These are phyloP conservation scores for Coccomyxa subellipsoidea DNA, from an alignment of 163 green algal genomes.

Conservation along the genomic window DNA sequence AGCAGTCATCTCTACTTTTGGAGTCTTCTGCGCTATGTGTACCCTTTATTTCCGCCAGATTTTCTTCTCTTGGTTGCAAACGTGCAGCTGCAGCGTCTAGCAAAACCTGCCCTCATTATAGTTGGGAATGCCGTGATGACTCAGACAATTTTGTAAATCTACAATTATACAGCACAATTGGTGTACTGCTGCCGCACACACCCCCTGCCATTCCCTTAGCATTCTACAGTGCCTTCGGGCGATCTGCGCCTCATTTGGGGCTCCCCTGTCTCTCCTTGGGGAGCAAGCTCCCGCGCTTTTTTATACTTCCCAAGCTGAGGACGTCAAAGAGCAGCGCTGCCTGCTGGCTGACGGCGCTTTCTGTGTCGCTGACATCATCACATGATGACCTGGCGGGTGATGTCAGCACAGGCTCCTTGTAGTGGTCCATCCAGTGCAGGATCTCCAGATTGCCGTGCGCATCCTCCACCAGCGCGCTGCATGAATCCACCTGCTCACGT, in stretches of 20 bases:
- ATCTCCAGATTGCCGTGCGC: not conserved
- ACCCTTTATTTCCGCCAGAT: too few relatives aligned
- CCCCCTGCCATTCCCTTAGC: not conserved
- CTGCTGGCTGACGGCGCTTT: not conserved
- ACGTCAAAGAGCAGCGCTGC: not conserved
- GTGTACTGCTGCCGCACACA: too few relatives aligned
- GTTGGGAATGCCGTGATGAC: too few relatives aligned
- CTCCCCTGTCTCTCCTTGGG: not conserved
- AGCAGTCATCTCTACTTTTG: too few relatives aligned
- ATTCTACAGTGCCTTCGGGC: not conserved
- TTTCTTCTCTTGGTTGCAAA: too few relatives aligned
- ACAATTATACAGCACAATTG: too few relatives aligned
- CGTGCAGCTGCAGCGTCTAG: too few relatives aligned
- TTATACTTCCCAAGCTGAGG: not conserved
- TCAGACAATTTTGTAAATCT: too few relatives aligned
- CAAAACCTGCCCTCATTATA: too few relatives aligned
- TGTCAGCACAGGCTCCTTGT: not conserved
- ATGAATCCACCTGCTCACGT: not conserved
- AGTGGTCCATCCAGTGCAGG: slow-evolving; percentile 11
- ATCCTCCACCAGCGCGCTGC: slow-evolving; percentile 13
- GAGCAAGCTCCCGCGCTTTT: not conserved
- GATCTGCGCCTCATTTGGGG: not conserved
- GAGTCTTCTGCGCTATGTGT: too few relatives aligned
- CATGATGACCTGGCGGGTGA: not conserved
- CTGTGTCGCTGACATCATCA: not conserved